These are phyloP conservation scores for Magnusiomyces suaveolens DNA, from an alignment of 1,139 yeast genomes.

Conservation along the genomic window DNA sequence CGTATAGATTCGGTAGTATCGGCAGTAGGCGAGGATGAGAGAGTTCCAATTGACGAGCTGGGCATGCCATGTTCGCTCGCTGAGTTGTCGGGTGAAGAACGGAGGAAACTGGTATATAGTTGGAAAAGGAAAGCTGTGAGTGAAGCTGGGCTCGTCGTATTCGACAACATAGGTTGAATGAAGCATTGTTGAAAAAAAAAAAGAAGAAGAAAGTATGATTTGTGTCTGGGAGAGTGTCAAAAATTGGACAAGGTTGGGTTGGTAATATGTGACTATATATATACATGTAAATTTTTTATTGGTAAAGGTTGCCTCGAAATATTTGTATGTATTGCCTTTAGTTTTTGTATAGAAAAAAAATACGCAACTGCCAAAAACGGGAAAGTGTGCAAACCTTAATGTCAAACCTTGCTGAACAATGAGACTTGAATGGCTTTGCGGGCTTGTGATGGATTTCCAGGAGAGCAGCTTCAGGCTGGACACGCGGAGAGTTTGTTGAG, in stretches of 20 bases:
- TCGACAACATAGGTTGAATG: background rate
- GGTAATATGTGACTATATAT: too few relatives aligned
- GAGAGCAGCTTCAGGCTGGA: too few relatives aligned
- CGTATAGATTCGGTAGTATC: constrained; percentile 45
- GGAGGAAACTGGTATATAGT: constrained; percentile 84
- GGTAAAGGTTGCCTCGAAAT: background rate
- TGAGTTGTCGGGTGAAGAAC: constrained; percentile 81
- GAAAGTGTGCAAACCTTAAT: background rate
- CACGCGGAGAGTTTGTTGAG: too few relatives aligned
- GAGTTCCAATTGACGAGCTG: constrained; percentile 57
- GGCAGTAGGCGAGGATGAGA: constrained; percentile 50
- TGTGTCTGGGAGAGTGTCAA: too few relatives aligned
- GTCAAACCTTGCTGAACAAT: background rate
- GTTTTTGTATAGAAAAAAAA: background rate
- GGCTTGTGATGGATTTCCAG: too few relatives aligned
- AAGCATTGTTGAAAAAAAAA: background rate
- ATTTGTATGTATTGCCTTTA: background rate
- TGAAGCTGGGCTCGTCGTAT: background rate
- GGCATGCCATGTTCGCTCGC: constrained; percentile 63
- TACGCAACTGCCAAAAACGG: background rate
- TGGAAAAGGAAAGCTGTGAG: constrained; percentile 39
- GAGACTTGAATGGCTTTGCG: background rate
- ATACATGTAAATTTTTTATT: too few relatives aligned
- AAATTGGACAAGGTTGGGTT: too few relatives aligned
- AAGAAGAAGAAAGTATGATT: too few relatives aligned